Base-by-base conservation (phyloP, 2,329 filamentous ascomycete genomes). In the Verticillium nubilum region DNA sequence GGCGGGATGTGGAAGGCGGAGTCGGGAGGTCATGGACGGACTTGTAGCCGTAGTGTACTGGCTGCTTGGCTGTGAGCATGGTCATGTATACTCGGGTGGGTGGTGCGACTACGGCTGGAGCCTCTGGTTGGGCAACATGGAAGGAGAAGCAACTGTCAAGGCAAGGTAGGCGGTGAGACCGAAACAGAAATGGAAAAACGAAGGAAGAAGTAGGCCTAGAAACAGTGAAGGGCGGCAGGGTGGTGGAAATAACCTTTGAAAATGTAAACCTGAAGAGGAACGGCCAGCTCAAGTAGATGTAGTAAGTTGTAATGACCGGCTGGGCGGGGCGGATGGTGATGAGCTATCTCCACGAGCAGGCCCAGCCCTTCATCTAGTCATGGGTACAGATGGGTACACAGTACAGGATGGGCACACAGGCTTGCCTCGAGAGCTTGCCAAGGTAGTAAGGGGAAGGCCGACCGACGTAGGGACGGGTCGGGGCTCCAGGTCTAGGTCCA, bases 41-140 rank as follows among this genome's bases (percentile, higher is more conserved):
- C 78, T 77, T 79, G 75, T 83, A 83, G 78, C 81, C 81, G 81
- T 81, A 80, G 66, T 79, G 77, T 72, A 75, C 74, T 76, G 81
- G 80, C 80, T 86, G 82, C 75, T 79, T 84, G 71, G 80, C 74
- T 74, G 82, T 85, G 78, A 85, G 83, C 82, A 86, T 85, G 76
- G 76, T 85, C 73, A 65, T 68, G 58, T 69, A 69, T 65, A 66
- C 66, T 65, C 56, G 47, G 57, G 60, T 60, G 58, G 56, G 53
- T 52, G 57, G 35, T 53, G 54, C 33, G 33, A 26, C 54, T 56
- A 42, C 9, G 54, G 25, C 33, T 56, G 28, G 31, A 56, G 53
- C 28, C 54, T 37, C 7, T 35, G 54, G 31, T 37, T 33, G 54
- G 25, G 54, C 33, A 33, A 56, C 54, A 56, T 56, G 31, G 15